Percentiles rank a stretch among this genome's conserved stretches.
These are phyloP conservation scores for Cupressus sempervirens DNA, from an alignment of 75 land plant species.

Conservation along the genomic window DNA sequence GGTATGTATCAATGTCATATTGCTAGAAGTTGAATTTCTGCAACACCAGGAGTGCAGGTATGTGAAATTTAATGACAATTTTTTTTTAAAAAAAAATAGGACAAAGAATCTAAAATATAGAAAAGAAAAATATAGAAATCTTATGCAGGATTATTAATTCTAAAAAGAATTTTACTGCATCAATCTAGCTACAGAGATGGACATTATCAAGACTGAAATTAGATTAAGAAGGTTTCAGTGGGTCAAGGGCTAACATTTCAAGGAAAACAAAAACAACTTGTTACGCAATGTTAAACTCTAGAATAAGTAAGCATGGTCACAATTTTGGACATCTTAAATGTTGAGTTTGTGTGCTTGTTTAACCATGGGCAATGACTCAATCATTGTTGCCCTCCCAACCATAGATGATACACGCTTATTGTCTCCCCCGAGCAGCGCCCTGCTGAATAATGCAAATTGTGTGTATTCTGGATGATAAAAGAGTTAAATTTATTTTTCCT, in stretches of 20 bases:
- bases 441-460: no score
- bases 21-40: not conserved
- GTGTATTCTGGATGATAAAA: no score
- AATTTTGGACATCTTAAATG: no score
- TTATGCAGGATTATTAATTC: not conserved
- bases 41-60: not conserved
- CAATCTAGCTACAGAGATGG: not conserved
- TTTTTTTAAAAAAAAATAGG: no score
- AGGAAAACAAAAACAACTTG: not conserved
- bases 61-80: not conserved
- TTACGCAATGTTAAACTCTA: not conserved
- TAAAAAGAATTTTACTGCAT: not conserved
- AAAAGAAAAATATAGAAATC: not conserved
- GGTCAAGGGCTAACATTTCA: not conserved
- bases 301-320: no score
- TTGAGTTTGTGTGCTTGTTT: no score
- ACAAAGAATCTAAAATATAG: not conserved
- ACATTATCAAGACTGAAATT: not conserved
- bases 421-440: no score
- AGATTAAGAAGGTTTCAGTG: not conserved
- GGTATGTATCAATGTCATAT: not conserved
- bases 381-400: no score
- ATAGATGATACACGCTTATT: no score
- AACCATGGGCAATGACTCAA: no score
- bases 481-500: no score